phyloP scores from a whole-genome alignment of 257 asterid species.

The Verbena officinalis region DNA sequence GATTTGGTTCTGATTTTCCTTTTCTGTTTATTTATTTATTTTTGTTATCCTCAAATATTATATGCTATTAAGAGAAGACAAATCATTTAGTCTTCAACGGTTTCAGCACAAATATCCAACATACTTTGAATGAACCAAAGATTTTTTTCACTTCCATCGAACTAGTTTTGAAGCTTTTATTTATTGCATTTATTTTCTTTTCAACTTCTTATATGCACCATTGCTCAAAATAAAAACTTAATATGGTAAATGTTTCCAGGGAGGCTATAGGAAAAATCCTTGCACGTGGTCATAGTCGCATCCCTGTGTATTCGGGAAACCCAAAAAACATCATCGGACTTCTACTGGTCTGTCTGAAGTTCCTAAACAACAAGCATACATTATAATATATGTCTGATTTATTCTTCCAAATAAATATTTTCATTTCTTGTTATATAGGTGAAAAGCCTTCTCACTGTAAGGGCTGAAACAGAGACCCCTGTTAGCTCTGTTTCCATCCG shows the following conservation, averaged over 20 bases:
- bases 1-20: conserved; percentile 9
- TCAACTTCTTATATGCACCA: neutral
- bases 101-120: neutral
- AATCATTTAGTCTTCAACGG: neutral
- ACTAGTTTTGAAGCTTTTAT: neutral
- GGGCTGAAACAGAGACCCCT: conserved; percentile 95
- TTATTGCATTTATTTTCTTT: neutral
- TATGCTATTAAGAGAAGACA: too few species aligned
- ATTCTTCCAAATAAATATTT: conserved; percentile 16
- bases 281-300: conserved; percentile 97
- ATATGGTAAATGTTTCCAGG: conserved; percentile 50
- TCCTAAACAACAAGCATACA: conserved; percentile 11
- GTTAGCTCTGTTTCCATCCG: conserved; percentile 94
- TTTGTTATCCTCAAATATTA: conserved; percentile 1
- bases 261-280: conserved; percentile 96
- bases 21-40: neutral
- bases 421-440: conserved; percentile 51
- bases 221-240: neutral
- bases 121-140: neutral
- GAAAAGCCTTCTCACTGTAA: conserved; percentile 87
- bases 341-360: conserved; percentile 69
- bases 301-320: conserved; percentile 84
- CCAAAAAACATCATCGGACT: conserved; percentile 92
- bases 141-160: neutral
- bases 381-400: conserved; percentile 9